A percentile compares a stretch with the other conserved stretches of the same genome.
These are phyloP conservation scores for Seiridium cupressi DNA, from an alignment of 2,329 filamentous ascomycete species.

Conservation along the genomic window DNA sequence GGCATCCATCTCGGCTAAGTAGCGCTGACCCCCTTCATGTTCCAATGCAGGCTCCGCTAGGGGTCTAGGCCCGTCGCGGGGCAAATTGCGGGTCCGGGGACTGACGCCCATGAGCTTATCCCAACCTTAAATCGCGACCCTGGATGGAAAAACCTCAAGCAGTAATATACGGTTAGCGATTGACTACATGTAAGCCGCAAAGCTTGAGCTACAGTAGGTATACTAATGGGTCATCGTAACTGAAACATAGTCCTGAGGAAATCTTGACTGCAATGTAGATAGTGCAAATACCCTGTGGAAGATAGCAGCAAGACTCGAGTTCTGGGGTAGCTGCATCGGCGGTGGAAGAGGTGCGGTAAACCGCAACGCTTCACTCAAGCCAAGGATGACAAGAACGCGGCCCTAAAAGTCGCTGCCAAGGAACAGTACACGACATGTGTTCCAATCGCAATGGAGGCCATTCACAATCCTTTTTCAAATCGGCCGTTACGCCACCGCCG, in stretches of 20 bases:
- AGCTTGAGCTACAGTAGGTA: too few species aligned
- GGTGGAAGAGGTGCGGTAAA: not conserved
- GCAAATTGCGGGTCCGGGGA: not conserved
- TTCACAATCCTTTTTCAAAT: not conserved
- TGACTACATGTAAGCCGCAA: too few species aligned
- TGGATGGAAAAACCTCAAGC: not conserved
- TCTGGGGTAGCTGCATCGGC: not conserved
- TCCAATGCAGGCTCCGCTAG: not conserved
- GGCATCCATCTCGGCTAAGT: too few species aligned
- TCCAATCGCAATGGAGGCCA: not conserved
- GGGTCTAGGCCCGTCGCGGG: not conserved
- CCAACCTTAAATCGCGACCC: not conserved
- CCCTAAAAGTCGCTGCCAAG: slow-evolving; percentile 2
- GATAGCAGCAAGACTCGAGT: not conserved
- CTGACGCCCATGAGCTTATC: not conserved
- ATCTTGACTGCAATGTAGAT: too few species aligned
- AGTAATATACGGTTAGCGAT: not conserved
- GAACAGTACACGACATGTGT: not conserved
- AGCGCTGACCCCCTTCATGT: too few species aligned
- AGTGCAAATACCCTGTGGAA: not conserved
- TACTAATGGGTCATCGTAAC: too few species aligned
- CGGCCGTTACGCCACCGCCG: not conserved
- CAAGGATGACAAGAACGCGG: not conserved
- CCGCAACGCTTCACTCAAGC: not conserved
- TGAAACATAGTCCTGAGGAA: too few species aligned